Evolutionary conservation across 306 rosid species (phyloP).

Genomic region (Hippophae rhamnoides): DNA sequence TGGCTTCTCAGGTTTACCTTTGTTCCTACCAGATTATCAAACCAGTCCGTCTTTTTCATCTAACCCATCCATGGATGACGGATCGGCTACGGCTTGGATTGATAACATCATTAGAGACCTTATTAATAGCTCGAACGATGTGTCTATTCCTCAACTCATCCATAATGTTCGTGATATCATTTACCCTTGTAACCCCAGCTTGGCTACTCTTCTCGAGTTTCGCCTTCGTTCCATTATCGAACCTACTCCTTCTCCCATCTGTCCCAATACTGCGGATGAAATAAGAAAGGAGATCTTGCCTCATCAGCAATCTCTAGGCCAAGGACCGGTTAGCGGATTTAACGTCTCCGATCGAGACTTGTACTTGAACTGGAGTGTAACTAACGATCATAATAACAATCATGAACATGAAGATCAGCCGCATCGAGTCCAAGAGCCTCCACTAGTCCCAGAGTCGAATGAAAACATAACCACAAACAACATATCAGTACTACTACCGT

Average conservation of each 20-base stretch:
- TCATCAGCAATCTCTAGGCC: no score
- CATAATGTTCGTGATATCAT: constrained; percentile 83
- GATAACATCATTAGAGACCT: constrained; percentile 83
- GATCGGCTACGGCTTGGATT: constrained; percentile 65
- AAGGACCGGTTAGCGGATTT: no score
- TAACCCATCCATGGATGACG: constrained; percentile 54
- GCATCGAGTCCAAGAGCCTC: neutral
- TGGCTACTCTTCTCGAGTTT: constrained; percentile 79
- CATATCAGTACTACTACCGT: neutral
- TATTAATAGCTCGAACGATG: constrained; percentile 60
- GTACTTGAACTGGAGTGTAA: no score
- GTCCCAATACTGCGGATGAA: neutral
- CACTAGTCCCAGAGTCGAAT: no score
- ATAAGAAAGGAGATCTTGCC: no score
- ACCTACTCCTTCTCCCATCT: constrained; percentile 5
- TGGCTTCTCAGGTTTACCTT: constrained; percentile 89
- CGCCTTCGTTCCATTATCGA: constrained; percentile 58
- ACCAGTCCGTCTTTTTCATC: no score
- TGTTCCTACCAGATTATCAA: constrained; percentile 38
- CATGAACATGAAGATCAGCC: constrained; percentile 7
- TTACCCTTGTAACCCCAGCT: constrained; percentile 87
- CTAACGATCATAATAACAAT: constrained; percentile 4
- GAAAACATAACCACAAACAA: constrained; percentile 12
- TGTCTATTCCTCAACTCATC: constrained; percentile 84
- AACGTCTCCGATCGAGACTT: no score